Evolutionary conservation across 129 eudicot species (phyloP).

Genomic region (Pittosporum tobira): DNA sequence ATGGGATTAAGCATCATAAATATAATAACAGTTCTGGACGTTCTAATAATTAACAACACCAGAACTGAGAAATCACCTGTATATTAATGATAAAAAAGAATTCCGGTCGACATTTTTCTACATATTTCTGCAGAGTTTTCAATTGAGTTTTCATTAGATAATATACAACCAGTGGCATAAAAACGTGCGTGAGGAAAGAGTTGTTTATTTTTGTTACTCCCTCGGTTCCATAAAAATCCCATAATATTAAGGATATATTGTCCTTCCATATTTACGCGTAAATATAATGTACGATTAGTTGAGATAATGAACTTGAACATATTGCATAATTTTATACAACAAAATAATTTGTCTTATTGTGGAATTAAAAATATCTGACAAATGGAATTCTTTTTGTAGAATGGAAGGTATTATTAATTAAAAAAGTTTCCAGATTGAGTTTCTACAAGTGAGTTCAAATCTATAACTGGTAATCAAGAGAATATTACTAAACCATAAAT

Average conservation of each 20-base stretch:
- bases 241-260: too few relatives aligned
- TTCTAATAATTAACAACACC: background rate
- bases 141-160: background rate
- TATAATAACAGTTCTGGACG: background rate
- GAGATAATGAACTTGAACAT: too few relatives aligned
- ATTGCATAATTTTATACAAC: too few relatives aligned
- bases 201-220: background rate
- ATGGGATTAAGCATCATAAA: slow-evolving; percentile 4
- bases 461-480: too few relatives aligned
- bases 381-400: too few relatives aligned
- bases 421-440: background rate
- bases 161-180: background rate
- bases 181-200: background rate
- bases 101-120: slow-evolving; percentile 55
- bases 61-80: slow-evolving; percentile 38
- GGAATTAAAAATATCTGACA: too few relatives aligned
- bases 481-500: background rate
- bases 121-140: slow-evolving; percentile 55
- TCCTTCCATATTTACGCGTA: too few relatives aligned
- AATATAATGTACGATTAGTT: too few relatives aligned
- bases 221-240: too few relatives aligned
- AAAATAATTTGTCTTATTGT: too few relatives aligned
- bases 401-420: background rate
- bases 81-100: slow-evolving; percentile 72
- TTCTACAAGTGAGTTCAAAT: background rate